Base-by-base conservation (phyloP, 1,139 yeast genomes). In the Saccharomyces hybrid region DNA sequence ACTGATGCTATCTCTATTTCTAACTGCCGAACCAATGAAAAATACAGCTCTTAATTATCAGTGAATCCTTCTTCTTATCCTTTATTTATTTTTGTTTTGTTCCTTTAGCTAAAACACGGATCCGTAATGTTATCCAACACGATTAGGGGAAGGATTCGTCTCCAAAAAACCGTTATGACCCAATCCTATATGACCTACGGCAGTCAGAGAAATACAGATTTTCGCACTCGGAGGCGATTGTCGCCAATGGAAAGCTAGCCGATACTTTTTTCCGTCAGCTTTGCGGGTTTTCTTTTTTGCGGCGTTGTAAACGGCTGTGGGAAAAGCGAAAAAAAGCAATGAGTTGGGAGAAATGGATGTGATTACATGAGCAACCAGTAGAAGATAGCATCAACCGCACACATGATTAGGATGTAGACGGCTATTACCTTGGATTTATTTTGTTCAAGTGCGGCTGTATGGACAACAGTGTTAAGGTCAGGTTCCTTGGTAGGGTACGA, bases 351-450 rank as follows among this genome's bases (percentile, higher is more conserved):
- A 11, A n/a, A 41, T n/a, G 32, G 42, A 38, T 44, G 47, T 23
- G 28, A n/a, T 49, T 48, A 53, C 54, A 56, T 56, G 51, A 56
- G 47, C 14, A 56, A 23, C 44, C 48, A 46, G 51, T 55, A 56
- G 20, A 56, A 46, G 26, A 42, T 52, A 31, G 32, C 48, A 48
- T 60, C 57, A 26, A 60, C 38, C 25, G 52, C 41, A 25, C 55
- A 32, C 63, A 60, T 57, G 32, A 60, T 51, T 27, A 52, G 14
- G 29, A 56, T 16, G 55, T 60, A 60, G 32, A 59, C 32, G 23
- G 52, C 26, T 14, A 60, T 49, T 34, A 59, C 61, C 25, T 52
- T 55, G 26, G 25, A 8, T 11, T 52, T 54, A 26, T 38, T 41
- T 46, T 47, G 28, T 46, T 47, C 13, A 13, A 5, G 13, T 6